Base-by-base conservation (phyloP, 352 stramenopile genomes). In the Pythium myriotylum region DNA sequence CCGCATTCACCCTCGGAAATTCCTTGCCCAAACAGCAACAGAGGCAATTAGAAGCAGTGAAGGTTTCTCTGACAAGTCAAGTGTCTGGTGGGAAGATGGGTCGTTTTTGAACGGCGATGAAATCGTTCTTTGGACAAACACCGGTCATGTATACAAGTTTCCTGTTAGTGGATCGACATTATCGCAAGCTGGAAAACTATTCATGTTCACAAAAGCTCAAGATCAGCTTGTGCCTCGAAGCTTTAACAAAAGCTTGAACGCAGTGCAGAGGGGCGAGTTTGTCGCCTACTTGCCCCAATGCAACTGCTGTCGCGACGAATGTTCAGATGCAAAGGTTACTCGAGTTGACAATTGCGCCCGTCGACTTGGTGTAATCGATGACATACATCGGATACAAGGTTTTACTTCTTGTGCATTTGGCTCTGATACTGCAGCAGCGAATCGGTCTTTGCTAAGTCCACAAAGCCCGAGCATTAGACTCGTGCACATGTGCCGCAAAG, bases 181-280 rank as follows among this genome's bases (percentile, higher is more conserved):
- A 45, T 43, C 64, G 52, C 10, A 51, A 41, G 60, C 52, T 13
- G 81, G 84, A 0, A 87, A 91, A 43, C 69, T 93, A 46, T 90
- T 92, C 17, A 76, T 91, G n/a, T 91, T 95, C 46, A 92, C 84
- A 7, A 91, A 93, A 60, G 80, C 86, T 37, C 72, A 90, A 60
- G 84, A 93, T 40, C 84, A 93, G 53, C 75, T 93, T 22, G 84
- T 93, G 4, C 84, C 84, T n/a, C 72, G 84, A 27, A 90, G 81
- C 27, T 86, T 86, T 51, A 84, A 81, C 37, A 91, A 90, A 49
- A 62, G 45, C 6, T 55, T 93, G 46, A 66, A 66, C 10, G 54
- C 73, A 13, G 79, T 91, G 53, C 63, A 87, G 7, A 81, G 75
- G 35, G 76, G 69, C 1, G 60, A 89, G 33, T 75, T 81, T 41